Base-by-base conservation (phyloP, 495 filamentous ascomycete species). In the Glutinoglossum americanum region DNA sequence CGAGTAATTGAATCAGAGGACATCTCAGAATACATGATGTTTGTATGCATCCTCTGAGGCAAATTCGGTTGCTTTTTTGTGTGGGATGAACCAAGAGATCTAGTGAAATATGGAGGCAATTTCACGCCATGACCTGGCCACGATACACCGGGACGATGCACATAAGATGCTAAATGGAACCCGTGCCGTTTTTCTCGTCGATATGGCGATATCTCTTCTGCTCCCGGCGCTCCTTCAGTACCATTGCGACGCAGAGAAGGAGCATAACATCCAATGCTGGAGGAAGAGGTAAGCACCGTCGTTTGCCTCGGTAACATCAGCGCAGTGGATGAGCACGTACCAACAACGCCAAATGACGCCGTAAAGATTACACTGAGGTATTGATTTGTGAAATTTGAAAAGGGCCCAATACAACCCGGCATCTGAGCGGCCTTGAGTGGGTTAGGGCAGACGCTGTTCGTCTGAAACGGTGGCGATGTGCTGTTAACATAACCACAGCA, bases 401-500 rank as follows among this genome's bases (percentile, higher is more conserved):
- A 80, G 4, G 79, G 74, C 5, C 72, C 67, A 11, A 82, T 71
- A 63, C 84, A 88, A 2, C 82, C 81, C 51, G 73, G 70, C 68
- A 78, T 78, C 10, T 80, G 67, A n/a, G 81, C 78, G 6, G 84
- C 84, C 33, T 76, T 71, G 25, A 80, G 73, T 11, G 77, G 71
- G 62, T 74, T 81, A 7, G 76, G 71, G 68, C 84, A 88, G 13
- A 70, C 73, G 21, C 62, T 56, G 67, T 86, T 80, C 25, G 69
- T 73, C 30, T 80, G 68, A 69, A 84, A 87, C 44, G 74, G 73
- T 23, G 80, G 81, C 8, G 76, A 74, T 23, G 80, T 78, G 64
- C 70, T 74, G 69, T 85, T 85, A 57, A 74, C 63, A 69, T 84
- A 88, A 39, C 84, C 84, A 62, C 84, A 88, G 77, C 84, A 88